Evolutionary conservation across 2,329 filamentous ascomycete genomes (phyloP), one percentile per base, ranked within the genome.

Genomic region (Fusarium sarcochroum): DNA sequence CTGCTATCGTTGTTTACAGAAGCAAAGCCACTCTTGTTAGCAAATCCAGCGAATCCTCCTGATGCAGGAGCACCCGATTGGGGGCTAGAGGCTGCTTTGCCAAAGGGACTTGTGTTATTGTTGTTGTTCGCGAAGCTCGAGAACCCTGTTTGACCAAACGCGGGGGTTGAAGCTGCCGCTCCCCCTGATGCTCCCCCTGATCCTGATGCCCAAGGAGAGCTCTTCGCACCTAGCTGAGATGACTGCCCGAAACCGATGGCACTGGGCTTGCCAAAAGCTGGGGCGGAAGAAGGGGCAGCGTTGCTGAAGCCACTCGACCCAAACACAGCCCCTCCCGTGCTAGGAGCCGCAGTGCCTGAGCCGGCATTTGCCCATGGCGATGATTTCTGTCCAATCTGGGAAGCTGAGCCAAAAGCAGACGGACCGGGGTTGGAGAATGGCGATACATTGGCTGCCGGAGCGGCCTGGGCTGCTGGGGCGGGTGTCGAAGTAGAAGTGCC

Each of bases 131-230:
- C 76, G 52, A 81, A 78, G 51, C 77, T 79, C 8, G 83, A 74
- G 56, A 87, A 86, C 15, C 83, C 81, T 9, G 84, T 76, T 72
- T 89, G 86, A 3, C 87, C 87, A 76, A 90, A 90, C 3, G 84
- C 79, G 18, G 86, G 80, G 6, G 78, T 55, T 9, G 75, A 50
- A 17, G 23, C 34, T n/a, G 63, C 58, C 6, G 73, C 65, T 7
- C 59, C 74, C 3, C 40, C 49, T n/a, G 67, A 59, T 6, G 74
- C 64, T 15, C 63, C 75, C 3, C 51, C 47, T 50, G 73, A 51
- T 45, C 66, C 30, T 35, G 76, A 73, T 6, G 80, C 82, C 88
- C 88, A 90, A 13, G 86, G 86, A 7, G 88, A 89, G 4, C 80
- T 69, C 63, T 83, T 84, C 45, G 80, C 69, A 3, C 85, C 85